Base-by-base conservation (phyloP, 345 rosid species). In the Angophora floribunda region DNA sequence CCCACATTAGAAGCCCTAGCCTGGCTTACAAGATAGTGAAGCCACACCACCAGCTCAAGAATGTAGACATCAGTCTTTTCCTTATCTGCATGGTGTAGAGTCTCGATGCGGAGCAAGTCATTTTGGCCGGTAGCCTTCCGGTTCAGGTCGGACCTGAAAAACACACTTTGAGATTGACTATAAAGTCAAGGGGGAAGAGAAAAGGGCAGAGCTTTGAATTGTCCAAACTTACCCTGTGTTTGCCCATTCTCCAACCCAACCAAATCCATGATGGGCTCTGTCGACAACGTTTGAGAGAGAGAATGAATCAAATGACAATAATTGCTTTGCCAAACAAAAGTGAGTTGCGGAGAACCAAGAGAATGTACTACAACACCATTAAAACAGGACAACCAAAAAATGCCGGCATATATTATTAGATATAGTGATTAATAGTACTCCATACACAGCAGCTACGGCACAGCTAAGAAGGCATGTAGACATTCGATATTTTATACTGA, bases 191-290 rank as follows among this genome's bases (percentile, higher is more conserved):
- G 78, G 4, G 45, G 55, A 90, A 90, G 13, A 63, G 52, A 51
- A 79, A 51, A 85, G 57, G 52, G 50, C 22, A 19, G 45, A 49
- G 87, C 75, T 49, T 17, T 51, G 32, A 52, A 63, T 67, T 53
- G 47, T 85, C 51, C 28, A 52, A 87, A 88, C 95, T 92, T 90
- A 97, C 99, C 99, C 99, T 0, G 99, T 94, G 89, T 96, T 97
- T 30, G 99, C 99, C 99, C 99, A 97, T 93, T 98, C 99, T 90
- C 99, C 99, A 86, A 98, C 99, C 99, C 99, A 98, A 70, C 99
- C 99, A 89, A 98, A 97, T 88, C 99, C 99, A 78, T 98, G 99
- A 94, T 98, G 99, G 75, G 99, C 99, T 89, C 99, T 98, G 88
- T 75, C 75, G 85, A 88, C 28, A 88, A 86, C 89, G 59, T 44